Base-by-base conservation (phyloP, 2,329 filamentous ascomycete genomes). In the Cytospora mali region DNA sequence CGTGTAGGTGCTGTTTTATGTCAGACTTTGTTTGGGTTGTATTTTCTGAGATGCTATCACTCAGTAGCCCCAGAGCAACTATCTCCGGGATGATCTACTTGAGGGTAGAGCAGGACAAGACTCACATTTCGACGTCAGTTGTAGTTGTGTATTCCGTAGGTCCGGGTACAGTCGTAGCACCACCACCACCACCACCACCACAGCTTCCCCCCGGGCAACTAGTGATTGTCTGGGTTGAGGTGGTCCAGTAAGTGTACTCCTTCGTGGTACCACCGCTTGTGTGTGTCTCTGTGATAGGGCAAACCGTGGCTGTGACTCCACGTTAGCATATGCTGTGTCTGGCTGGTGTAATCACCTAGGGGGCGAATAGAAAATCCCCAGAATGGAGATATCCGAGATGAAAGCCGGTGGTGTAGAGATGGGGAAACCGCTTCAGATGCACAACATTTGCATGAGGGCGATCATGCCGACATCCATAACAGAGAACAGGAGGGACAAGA, bases 271-370 rank as follows among this genome's bases (percentile, higher is more conserved):
- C 77, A 42, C 71, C 68, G 16, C 70, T 65, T 18, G 77, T 78
- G 62, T 75, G 69, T 14, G 79, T 81, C 35, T 74, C 72, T 11
- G 78, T 80, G 64, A 79, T 72, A 13, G 80, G 80, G 69, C 80
- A 82, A 55, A 78, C 73, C 4, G 78, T 80, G 14, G 76, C 74
- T 25, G 76, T 79, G 54, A 74, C 76, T 63, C 79, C 79, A 59
- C 73, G 79, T 65, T 18, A 65, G 56, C 42, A 54, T 10, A 50
- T 35, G 3, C 3, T 2, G n/a, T 27, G 6, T 50, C 16, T 35
- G 6, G n/a, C 18, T 33, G 33, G 27, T n/a, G 3, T 31, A 6
- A 14, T 27, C 31, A 23, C 21, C 33, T 11, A 21, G 33, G 13
- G 25, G 18, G 21, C 9, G 9, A 28, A 27, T 23, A 48, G 35